phyloP scores from a whole-genome alignment of 1,284 basidiomycete species.

The Golubevia pallescens region DNA sequence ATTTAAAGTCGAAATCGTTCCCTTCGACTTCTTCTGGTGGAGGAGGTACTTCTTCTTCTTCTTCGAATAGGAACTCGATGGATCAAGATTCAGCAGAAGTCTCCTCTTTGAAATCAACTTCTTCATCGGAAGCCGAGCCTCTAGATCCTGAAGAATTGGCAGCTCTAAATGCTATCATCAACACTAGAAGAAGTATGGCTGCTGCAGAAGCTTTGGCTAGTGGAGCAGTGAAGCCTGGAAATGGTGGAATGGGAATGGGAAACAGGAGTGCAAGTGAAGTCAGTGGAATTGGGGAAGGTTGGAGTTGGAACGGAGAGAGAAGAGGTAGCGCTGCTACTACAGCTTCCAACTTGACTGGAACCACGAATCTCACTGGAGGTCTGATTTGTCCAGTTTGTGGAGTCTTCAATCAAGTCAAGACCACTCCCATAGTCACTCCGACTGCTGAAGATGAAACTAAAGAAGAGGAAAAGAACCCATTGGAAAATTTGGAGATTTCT shows the following conservation, averaged over 20 bases:
- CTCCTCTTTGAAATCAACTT: background rate
- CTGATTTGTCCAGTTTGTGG: conserved; percentile 1
- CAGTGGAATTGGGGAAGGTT: conserved; percentile 17
- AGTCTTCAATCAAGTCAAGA: background rate
- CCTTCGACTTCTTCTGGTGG: background rate
- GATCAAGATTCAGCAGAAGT: background rate
- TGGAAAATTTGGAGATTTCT: background rate
- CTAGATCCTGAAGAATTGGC: conserved; percentile 60
- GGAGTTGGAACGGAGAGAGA: conserved; percentile 23
- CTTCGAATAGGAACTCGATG: too few relatives aligned
- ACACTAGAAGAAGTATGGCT: conserved; percentile 57
- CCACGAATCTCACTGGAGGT: conserved; percentile 18
- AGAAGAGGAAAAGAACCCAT: background rate
- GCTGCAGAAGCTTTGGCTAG: conserved; percentile 54
- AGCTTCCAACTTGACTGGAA: conserved; percentile 24
- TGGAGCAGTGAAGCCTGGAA: conserved; percentile 23
- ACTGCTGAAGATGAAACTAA: background rate
- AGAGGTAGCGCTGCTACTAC: conserved; percentile 29
- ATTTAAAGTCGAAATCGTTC: background rate
- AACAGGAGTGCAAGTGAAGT: conserved; percentile 9
- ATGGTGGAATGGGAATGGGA: conserved; percentile 23
- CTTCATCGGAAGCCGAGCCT: conserved; percentile 12
- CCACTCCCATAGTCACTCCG: background rate
- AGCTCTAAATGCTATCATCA: conserved; percentile 61
- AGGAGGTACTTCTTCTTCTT: background rate